These are phyloP conservation scores for Phytopythium cucurbitacearum DNA, from an alignment of 352 stramenopile genomes.

Conservation along the genomic window DNA sequence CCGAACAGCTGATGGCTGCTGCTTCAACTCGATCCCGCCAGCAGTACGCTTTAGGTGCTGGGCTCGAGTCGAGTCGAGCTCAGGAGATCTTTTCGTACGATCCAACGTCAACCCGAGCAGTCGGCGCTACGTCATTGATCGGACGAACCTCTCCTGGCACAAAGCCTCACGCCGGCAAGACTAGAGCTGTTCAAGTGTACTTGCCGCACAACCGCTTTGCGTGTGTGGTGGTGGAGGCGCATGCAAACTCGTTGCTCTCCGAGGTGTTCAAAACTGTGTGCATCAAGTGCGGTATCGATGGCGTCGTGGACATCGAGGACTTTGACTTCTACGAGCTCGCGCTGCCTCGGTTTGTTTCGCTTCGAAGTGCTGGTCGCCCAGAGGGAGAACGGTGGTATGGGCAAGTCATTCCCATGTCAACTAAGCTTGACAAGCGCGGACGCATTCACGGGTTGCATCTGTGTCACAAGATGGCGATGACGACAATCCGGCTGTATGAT, in stretches of 20 bases:
- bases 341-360: constrained; percentile 80
- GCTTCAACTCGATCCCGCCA: constrained; percentile 48
- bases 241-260: constrained; percentile 44
- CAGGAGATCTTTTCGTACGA: constrained; percentile 60
- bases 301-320: constrained; percentile 66
- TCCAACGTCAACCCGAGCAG: constrained; percentile 55
- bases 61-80: constrained; percentile 47
- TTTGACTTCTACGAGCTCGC: constrained; percentile 84
- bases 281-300: constrained; percentile 68
- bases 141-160: constrained; percentile 42
- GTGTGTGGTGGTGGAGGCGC: constrained; percentile 68
- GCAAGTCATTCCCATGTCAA: constrained; percentile 56
- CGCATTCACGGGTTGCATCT: constrained; percentile 73
- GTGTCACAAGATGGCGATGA: constrained; percentile 85
- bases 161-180: constrained; percentile 22
- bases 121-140: constrained; percentile 27
- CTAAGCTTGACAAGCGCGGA: constrained; percentile 51
- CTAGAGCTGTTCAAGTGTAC: constrained; percentile 70
- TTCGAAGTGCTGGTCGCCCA: constrained; percentile 75
- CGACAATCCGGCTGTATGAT: constrained; percentile 85
- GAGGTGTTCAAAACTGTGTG: constrained; percentile 80
- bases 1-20: constrained; percentile 12
- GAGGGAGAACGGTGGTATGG: constrained; percentile 86
- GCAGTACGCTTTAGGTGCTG: constrained; percentile 31
- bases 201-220: constrained; percentile 84